A percentile compares a stretch with the other conserved stretches of the same genome.
phyloP scores from a whole-genome alignment of 768 basidiomycete species.

The Panaeolus papilionaceus region DNA sequence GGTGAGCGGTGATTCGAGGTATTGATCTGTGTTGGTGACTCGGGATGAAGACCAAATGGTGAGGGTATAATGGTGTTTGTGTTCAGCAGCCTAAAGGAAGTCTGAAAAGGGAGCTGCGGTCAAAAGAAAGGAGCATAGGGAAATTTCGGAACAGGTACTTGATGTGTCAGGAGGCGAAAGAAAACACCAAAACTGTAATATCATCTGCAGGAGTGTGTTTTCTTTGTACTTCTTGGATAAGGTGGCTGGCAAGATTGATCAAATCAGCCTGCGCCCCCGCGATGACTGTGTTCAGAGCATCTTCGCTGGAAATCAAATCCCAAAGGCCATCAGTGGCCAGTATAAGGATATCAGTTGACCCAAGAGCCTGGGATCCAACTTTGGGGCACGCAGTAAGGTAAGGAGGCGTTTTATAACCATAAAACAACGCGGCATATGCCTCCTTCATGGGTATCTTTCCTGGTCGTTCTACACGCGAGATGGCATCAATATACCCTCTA shows the following conservation, averaged over 20 bases:
- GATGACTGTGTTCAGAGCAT: conserved; percentile 48
- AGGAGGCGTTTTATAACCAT: conserved; percentile 62
- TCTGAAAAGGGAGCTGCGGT: neutral
- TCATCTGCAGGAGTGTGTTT: conserved; percentile 39
- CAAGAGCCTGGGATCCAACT: conserved; percentile 43
- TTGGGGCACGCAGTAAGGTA: conserved; percentile 61
- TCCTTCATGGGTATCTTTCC: conserved; percentile 41
- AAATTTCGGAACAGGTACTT: neutral
- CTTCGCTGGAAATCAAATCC: conserved; percentile 57
- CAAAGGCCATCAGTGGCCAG: conserved; percentile 63
- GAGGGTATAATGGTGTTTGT: too few relatives aligned
- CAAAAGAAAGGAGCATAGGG: neutral
- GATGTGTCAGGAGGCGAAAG: neutral
- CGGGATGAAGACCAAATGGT: too few relatives aligned
- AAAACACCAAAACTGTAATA: conserved; percentile 39
- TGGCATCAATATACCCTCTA: conserved; percentile 39
- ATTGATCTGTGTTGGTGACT: too few relatives aligned
- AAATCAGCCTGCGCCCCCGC: conserved; percentile 28
- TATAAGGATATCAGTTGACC: conserved; percentile 49
- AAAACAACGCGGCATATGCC: conserved; percentile 41
- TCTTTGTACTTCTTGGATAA: conserved; percentile 33
- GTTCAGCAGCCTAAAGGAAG: neutral
- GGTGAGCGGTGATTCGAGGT: too few relatives aligned
- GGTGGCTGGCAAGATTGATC: conserved; percentile 35
- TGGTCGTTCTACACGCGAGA: conserved; percentile 39